phyloP scores from a whole-genome alignment of 192 early-diverging fungal species.

The Coemansia umbellata region DNA sequence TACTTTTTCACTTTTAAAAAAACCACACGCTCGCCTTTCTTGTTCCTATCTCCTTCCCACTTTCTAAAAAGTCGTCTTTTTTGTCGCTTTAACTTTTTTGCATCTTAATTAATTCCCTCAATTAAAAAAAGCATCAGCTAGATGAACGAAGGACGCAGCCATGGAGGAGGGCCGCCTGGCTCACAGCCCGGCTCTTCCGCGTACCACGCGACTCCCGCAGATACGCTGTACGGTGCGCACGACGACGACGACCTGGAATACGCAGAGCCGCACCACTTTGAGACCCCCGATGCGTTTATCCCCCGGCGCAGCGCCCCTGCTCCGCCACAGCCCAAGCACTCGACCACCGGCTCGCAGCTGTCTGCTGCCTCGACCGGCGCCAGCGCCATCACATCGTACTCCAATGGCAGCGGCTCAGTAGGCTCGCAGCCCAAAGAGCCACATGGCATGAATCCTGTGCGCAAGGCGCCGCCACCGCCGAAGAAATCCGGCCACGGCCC shows the following conservation, averaged over 20 bases:
- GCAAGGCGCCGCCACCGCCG: constrained; percentile 44
- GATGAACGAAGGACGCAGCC: constrained; percentile 45
- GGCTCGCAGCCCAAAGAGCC: constrained; percentile 1
- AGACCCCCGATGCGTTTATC: constrained; percentile 41
- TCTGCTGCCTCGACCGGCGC: constrained; percentile 12
- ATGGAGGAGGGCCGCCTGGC: constrained; percentile 17
- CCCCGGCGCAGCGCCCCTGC: constrained; percentile 50
- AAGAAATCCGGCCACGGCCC: constrained; percentile 45
- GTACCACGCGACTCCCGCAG: constrained; percentile 16
- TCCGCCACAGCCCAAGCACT: constrained; percentile 36
- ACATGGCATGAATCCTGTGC: constrained; percentile 25
- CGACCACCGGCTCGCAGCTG: constrained; percentile 12
- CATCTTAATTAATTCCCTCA: neutral
- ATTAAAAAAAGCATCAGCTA: constrained; percentile 7
- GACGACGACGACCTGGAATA: constrained; percentile 35
- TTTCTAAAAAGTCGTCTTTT: constrained; percentile 8
- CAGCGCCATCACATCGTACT: constrained; percentile 17
- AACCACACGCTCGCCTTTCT: neutral
- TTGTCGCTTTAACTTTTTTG: neutral
- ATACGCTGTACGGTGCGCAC: constrained; percentile 33
- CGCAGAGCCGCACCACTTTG: constrained; percentile 11
- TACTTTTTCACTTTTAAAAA: constrained; percentile 2
- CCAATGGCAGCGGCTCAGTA: constrained; percentile 13
- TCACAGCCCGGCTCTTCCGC: constrained; percentile 14
- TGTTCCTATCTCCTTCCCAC: constrained; percentile 5